Conservation (phyloP, 331 rosid genomes). For the Ulmus americana region DNA sequence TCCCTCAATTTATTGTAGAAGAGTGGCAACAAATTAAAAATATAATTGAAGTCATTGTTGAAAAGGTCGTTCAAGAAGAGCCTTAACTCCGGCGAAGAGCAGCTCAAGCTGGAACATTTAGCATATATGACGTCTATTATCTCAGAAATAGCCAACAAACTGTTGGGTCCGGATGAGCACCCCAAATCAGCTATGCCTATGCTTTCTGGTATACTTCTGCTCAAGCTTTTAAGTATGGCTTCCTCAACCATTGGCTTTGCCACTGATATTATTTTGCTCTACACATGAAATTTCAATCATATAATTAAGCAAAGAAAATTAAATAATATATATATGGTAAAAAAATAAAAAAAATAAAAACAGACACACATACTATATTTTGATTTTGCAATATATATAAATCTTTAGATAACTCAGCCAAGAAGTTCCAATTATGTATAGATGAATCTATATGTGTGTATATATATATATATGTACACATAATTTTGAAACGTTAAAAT, state of each 20-base stretch:
- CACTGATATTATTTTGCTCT: slow-evolving; percentile 45
- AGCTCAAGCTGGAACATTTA: slow-evolving; percentile 18
- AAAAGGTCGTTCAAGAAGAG: slow-evolving; percentile 62
- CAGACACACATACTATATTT: too few relatives aligned
- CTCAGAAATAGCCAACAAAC: slow-evolving; percentile 37
- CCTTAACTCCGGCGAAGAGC: slow-evolving; percentile 34
- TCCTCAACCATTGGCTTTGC: slow-evolving; percentile 29
- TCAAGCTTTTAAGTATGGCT: slow-evolving; percentile 34
- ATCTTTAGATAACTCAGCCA: too few relatives aligned
- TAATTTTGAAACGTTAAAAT: neutral
- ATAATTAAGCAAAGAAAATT: neutral
- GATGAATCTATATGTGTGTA: neutral
- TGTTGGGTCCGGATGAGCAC: slow-evolving; percentile 84
- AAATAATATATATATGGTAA: neutral
- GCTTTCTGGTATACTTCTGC: slow-evolving; percentile 29
- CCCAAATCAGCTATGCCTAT: slow-evolving; percentile 75
- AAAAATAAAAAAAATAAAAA: too few relatives aligned
- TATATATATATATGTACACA: neutral
- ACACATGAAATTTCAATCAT: neutral
- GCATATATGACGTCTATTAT: slow-evolving; percentile 30
- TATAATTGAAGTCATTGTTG: slow-evolving; percentile 62
- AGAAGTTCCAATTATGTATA: too few relatives aligned
- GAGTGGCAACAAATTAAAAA: slow-evolving; percentile 55
- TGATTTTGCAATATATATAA: too few relatives aligned
- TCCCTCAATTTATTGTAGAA: slow-evolving; percentile 36